A percentile compares a stretch with the other conserved stretches of the same genome.
phyloP scores from a whole-genome alignment of 148 eudicot genomes.

The Hydrangea macrophylla region DNA sequence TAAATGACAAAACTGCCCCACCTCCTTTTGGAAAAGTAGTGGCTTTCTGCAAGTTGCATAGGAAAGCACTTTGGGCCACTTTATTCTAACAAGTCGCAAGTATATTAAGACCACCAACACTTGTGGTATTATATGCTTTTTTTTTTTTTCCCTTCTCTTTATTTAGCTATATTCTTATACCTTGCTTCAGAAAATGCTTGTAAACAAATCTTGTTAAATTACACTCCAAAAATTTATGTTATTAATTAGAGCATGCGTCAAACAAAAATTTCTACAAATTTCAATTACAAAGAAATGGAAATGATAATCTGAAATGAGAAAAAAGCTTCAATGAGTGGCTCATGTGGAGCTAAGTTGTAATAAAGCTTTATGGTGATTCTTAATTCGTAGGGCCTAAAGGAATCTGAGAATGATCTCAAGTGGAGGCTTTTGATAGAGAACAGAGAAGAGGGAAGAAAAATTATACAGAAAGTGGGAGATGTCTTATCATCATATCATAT shows the following conservation, averaged over 20 bases:
- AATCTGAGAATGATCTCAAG: constrained; percentile 1
- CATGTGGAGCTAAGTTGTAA: not conserved
- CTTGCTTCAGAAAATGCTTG: constrained; percentile 23
- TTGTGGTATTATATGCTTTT: constrained; percentile 2
- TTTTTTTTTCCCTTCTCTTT: constrained; percentile 1
- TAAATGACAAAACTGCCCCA: constrained; percentile 37
- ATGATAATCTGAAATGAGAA: not conserved
- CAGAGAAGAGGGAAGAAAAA: constrained; percentile 1
- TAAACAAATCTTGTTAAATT: too few relatives aligned
- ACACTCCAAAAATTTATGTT: too few relatives aligned
- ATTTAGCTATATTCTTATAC: constrained; percentile 24
- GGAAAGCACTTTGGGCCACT: constrained; percentile 25
- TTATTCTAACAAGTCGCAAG: constrained; percentile 27
- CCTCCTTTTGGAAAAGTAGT: constrained; percentile 21
- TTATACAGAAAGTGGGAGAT: not conserved
- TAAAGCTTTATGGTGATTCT: not conserved
- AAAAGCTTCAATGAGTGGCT: constrained; percentile 11
- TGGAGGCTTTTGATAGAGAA: not conserved
- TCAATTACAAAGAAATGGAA: not conserved
- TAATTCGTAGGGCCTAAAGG: constrained; percentile 7
- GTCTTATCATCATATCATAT: not conserved
- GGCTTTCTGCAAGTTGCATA: constrained; percentile 33
- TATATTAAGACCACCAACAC: constrained; percentile 14
- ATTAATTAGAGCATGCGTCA: too few relatives aligned
- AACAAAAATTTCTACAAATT: too few relatives aligned